A percentile compares a stretch with the other conserved stretches of the same genome.
phyloP scores from a whole-genome alignment of 2,329 filamentous ascomycete species.

The Xylariales sp. region DNA sequence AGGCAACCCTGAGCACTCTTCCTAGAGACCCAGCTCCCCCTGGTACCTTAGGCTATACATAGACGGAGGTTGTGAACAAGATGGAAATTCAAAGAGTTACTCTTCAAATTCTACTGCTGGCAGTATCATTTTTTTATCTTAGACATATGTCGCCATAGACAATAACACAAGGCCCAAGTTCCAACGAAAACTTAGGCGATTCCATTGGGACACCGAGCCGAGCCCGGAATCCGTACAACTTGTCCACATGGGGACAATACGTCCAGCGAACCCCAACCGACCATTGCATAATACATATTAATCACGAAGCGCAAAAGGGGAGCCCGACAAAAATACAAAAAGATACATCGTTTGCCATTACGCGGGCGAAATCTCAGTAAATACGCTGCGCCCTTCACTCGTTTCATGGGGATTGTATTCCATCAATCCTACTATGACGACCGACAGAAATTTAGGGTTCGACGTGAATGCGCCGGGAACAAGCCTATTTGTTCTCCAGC shows the following conservation, averaged over 20 bases:
- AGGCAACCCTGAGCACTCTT: conserved; percentile 8
- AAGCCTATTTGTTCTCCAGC: conserved; percentile 40
- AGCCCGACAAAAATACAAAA: background rate
- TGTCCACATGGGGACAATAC: conserved; percentile 22
- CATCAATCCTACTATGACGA: conserved; percentile 24
- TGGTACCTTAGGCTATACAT: conserved; percentile 19
- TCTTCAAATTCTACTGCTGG: conserved; percentile 6
- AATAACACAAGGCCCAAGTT: conserved; percentile 1
- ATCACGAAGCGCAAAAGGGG: conserved; percentile 1
- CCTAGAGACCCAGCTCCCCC: conserved; percentile 12
- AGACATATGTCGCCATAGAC: background rate
- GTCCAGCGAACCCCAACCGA: background rate
- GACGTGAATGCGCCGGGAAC: conserved; percentile 44
- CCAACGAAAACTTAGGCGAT: background rate
- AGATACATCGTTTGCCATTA: background rate
- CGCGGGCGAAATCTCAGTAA: background rate
- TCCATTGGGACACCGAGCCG: conserved; percentile 17
- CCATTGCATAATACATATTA: conserved; percentile 1
- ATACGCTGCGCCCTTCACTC: background rate
- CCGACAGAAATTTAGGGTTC: conserved; percentile 38
- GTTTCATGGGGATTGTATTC: background rate
- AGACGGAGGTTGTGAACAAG: conserved; percentile 9
- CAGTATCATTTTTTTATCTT: conserved; percentile 10
- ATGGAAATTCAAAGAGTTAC: conserved; percentile 16
- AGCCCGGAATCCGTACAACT: conserved; percentile 11